Base-by-base conservation (phyloP, 345 rosid genomes). In the Gossypium sturtianum region DNA sequence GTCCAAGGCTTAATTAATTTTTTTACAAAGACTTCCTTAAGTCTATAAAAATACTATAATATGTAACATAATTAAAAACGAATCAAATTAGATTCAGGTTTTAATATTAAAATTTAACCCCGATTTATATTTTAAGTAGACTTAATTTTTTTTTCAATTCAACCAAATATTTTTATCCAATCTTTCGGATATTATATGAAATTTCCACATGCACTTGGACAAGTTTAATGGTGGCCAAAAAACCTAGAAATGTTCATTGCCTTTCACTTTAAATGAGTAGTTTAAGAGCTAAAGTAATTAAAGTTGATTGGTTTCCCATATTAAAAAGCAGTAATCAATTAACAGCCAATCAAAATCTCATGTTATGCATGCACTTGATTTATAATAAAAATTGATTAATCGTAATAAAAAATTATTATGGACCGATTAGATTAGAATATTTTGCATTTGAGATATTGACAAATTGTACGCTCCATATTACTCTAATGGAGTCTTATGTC, bases 41-140 rank as follows among this genome's bases (percentile, higher is more conserved):
- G 38, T 29, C 5, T 4, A 29, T 29, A 29, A 29, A 29, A 29
- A 29, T 29, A 29, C 1, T 29, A 29, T 29, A 3, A 29, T 29
- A 29, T 3, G 1, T 3, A 29, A 29, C 34, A 29, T 29, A 27
- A 27, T 27, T 27, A 27, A 27, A 25, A 25, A 25, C 0, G 34
- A 29, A 29, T 29, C 4, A 0, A 1, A 29, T 0, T 29, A 3
- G 0, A 29, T 29, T 29, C 4, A 3, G 0, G 4, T 0, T 29
- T 29, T 29, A 29, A 29, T 29, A 29, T 29, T 29, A 29, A 29
- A 29, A 3, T 29, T 29, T 0, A 27, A 27, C 4, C 29, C 4
- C 29, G 0, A 27, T 27, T 27, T 27, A 27, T 29, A 29, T 29
- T 29, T 29, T 29, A 29, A 29, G 3, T 0, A 34, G 3, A 3